Evolutionary conservation across 352 stramenopile genomes (phyloP).

Genomic region (Globisporangium mamillatum): DNA sequence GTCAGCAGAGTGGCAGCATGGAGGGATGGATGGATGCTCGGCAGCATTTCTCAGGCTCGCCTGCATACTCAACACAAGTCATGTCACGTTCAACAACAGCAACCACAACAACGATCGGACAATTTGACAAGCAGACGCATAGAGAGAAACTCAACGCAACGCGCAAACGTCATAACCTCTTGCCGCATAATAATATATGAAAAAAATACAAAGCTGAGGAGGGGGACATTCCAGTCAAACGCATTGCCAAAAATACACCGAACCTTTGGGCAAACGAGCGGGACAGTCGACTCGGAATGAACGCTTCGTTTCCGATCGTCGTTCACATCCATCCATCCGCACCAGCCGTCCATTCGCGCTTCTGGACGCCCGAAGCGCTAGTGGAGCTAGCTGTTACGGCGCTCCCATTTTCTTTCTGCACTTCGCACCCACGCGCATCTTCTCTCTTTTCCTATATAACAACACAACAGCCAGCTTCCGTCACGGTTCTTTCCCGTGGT

Average conservation of each 20-base stretch:
- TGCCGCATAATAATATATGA: slow-evolving; percentile 9
- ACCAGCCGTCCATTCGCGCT: slow-evolving; percentile 23
- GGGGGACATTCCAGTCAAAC: slow-evolving; percentile 1
- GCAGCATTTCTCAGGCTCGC: slow-evolving; percentile 5
- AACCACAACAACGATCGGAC: slow-evolving; percentile 2
- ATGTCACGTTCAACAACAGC: not conserved
- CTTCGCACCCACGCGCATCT: slow-evolving; percentile 6
- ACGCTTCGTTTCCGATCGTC: slow-evolving; percentile 32
- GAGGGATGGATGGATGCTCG: not conserved
- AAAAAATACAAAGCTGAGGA: slow-evolving; percentile 12
- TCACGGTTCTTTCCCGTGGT: slow-evolving; percentile 35
- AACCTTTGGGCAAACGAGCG: not conserved
- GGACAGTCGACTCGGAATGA: slow-evolving; percentile 18
- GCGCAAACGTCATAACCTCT: not conserved
- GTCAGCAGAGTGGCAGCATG: slow-evolving; percentile 1
- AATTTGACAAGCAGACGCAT: slow-evolving; percentile 1
- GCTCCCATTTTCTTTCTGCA: slow-evolving; percentile 14
- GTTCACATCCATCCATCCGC: slow-evolving; percentile 19
- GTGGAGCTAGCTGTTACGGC: slow-evolving; percentile 20
- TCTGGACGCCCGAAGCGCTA: slow-evolving; percentile 17
- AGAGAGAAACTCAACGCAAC: not conserved
- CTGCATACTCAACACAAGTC: not conserved
- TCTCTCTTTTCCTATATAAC: slow-evolving; percentile 15
- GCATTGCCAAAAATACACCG: not conserved
- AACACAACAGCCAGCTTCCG: slow-evolving; percentile 7